A percentile compares a stretch with the other conserved stretches of the same genome.
phyloP scores from a whole-genome alignment of 2,329 filamentous ascomycete species.

The Diaporthe nobilis region DNA sequence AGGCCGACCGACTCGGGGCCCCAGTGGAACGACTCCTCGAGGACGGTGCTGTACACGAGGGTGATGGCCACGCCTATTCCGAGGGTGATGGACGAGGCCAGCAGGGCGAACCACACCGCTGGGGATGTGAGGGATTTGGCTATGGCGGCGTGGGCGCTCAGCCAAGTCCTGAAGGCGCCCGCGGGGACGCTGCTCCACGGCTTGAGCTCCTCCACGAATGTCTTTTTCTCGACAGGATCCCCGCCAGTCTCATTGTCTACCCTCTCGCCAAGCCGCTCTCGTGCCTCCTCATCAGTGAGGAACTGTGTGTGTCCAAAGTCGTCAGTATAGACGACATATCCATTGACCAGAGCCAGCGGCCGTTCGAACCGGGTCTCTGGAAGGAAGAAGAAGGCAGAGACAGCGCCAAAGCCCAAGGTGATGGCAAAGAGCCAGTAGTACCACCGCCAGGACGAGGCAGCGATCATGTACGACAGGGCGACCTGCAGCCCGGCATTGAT shows the following conservation, averaged over 20 bases:
- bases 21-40: slow-evolving; percentile 18
- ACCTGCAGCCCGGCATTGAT: neutral
- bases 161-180: neutral
- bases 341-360: slow-evolving; percentile 25
- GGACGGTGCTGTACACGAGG: slow-evolving; percentile 7
- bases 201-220: neutral
- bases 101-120: neutral
- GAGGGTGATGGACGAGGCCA: slow-evolving; percentile 9
- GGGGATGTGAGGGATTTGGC: neutral
- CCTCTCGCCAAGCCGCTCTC: neutral
- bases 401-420: neutral
- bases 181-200: neutral
- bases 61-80: slow-evolving; percentile 6
- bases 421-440: slow-evolving; percentile 2
- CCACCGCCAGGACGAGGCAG: neutral
- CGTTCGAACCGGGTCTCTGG: slow-evolving; percentile 6
- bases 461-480: slow-evolving; percentile 3
- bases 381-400: neutral
- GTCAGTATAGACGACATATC: slow-evolving; percentile 11
- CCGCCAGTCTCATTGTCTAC: neutral
- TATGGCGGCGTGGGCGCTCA: neutral
- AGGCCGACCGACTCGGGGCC: neutral
- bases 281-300: neutral
- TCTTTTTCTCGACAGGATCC: neutral
- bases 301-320: slow-evolving; percentile 18